Evolutionary conservation across 305 asterid species (phyloP).

Genomic region (Fraxinus baroniana): DNA sequence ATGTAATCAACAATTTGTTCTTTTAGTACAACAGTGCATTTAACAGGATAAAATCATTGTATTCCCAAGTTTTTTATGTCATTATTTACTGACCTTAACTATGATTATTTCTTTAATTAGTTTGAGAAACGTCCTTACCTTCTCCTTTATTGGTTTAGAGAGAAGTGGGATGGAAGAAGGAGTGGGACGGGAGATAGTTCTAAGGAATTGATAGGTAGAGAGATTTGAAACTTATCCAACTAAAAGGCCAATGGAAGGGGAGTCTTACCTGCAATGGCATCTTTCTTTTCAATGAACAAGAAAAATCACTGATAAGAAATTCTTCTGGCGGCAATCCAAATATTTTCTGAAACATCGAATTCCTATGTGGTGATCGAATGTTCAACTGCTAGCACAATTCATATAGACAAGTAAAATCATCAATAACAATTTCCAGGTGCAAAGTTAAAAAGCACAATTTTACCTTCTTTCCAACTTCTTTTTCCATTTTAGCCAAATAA

Average conservation of each 20-base stretch:
- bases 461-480: constrained; percentile 96
- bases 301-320: constrained; percentile 76
- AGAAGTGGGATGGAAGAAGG: neutral
- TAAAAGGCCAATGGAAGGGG: neutral
- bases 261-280: constrained; percentile 76
- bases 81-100: neutral
- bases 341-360: constrained; percentile 64
- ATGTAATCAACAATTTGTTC: neutral
- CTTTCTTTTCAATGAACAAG: constrained; percentile 81
- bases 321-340: constrained; percentile 87
- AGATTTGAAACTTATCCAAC: neutral
- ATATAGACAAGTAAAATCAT: neutral
- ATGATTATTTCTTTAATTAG: neutral
- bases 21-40: neutral
- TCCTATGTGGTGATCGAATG: constrained; percentile 79
- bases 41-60: neutral
- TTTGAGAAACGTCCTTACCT: neutral
- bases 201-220: neutral
- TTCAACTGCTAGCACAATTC: constrained; percentile 56
- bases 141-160: neutral
- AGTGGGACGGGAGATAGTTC: neutral
- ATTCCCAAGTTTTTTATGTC: neutral
- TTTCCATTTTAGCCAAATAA: constrained; percentile 70
- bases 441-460: neutral
- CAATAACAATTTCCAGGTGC: constrained; percentile 15